Base-by-base conservation (phyloP, 139 green algal species). In the Zygnema cylindricum region DNA sequence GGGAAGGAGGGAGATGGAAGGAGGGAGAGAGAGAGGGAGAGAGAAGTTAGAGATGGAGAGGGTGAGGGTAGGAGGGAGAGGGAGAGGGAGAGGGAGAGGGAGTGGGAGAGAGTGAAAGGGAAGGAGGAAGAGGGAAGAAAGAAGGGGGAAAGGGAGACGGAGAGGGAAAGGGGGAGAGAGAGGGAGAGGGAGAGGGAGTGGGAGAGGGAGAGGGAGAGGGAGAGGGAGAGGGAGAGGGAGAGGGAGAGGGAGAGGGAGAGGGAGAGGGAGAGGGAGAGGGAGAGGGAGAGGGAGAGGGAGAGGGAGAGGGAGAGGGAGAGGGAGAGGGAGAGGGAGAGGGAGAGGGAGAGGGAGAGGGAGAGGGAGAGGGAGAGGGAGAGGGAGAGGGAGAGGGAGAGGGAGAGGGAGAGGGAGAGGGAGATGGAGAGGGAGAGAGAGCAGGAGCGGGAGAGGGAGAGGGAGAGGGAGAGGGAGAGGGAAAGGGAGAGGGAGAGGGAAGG, bases 191-290 rank as follows among this genome's bases (percentile, higher is more conserved):
- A 82, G n/a, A 33, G 30, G 75, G 32, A 79, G 25, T 25, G 25
- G n/a, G 75, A 55, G 75, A 25, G 30, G 75, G 75, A 82, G 75
- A 33, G 71, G 25, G 75, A 55, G 32, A 33, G 71, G 25, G 32
- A 82, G n/a, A 30, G 30, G n/a, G 75, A 55, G 75, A 33, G 30
- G 75, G 75, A 82, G 25, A 33, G 71, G 75, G n/a, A 82, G 75
- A 25, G 71, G 25, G 75, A 82, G 32, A 33, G 25, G 32, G 75
- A 82, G 75, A 30, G 71, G n/a, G 32, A 71, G n/a, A 33, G 25
- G 75, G 32, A 71, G 32, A 33, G 30, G 32, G 75, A 82, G 75
- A 33, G 30, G 32, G 75, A 82, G 32, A 33, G 30, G 32, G 75
- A 82, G 32, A 33, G 30, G 32, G 75, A 71, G 32, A 33, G 30